Evolutionary conservation across 1,284 basidiomycete genomes (phyloP).

Genomic region (Ceratorhiza oryzae-sativae): DNA sequence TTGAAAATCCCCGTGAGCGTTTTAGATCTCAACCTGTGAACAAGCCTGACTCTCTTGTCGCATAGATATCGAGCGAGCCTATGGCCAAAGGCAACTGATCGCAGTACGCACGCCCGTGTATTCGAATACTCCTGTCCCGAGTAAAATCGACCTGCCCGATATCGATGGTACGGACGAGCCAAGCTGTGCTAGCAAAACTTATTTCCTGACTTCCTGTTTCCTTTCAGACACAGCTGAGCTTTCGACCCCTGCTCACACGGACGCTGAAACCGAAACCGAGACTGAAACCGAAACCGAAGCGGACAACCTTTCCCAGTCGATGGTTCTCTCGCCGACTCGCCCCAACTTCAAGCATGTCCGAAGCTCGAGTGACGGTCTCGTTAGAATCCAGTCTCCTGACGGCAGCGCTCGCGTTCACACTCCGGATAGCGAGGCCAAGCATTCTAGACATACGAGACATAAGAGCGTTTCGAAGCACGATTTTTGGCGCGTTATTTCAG

Average conservation of each 20-base stretch:
- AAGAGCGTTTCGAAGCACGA: conserved; percentile 78
- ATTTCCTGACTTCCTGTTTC: background rate
- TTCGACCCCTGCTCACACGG: conserved; percentile 71
- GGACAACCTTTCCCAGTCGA: background rate
- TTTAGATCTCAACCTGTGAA: background rate
- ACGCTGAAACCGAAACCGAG: conserved; percentile 77
- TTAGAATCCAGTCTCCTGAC: conserved; percentile 20
- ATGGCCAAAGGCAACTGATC: conserved; percentile 86
- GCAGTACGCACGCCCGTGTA: conserved; percentile 77
- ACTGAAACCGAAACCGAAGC: conserved; percentile 59
- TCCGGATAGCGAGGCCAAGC: background rate
- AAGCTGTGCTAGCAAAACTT: no score
- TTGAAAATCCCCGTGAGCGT: conserved; percentile 92
- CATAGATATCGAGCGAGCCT: conserved; percentile 89
- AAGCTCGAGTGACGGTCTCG: background rate
- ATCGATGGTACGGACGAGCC: background rate
- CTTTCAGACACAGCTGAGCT: conserved; percentile 44
- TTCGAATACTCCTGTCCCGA: background rate
- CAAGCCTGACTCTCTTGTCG: no score
- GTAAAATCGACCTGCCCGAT: conserved; percentile 40
- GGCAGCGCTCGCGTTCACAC: background rate
- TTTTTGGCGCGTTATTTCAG: conserved; percentile 89
- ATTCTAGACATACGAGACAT: conserved; percentile 9
- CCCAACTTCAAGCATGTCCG: background rate
- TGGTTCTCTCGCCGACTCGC: background rate